Percentiles rank a stretch among this genome's conserved stretches.
These are phyloP conservation scores for Lizonia empirigonia DNA, from an alignment of 2,329 filamentous ascomycete genomes.

Conservation along the genomic window DNA sequence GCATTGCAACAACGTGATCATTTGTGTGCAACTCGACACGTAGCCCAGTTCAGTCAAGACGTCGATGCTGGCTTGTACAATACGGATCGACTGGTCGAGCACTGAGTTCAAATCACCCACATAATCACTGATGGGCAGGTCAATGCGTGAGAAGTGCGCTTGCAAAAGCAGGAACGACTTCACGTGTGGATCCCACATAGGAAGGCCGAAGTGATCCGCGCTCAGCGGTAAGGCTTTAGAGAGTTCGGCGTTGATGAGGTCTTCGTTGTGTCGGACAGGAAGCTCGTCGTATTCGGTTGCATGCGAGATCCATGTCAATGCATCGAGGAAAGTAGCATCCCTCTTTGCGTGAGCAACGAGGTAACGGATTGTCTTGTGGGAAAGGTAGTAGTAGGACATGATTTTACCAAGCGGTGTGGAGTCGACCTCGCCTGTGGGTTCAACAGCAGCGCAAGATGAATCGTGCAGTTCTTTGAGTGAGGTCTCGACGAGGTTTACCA, in stretches of 20 bases:
- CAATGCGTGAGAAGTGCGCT: conserved; percentile 90
- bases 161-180: conserved; percentile 94
- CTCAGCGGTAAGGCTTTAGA: conserved; percentile 78
- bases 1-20: conserved; percentile 86
- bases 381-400: conserved; percentile 98
- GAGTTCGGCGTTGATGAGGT: conserved; percentile 91
- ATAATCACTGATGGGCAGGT: conserved; percentile 94
- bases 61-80: conserved; percentile 93
- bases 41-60: conserved; percentile 89
- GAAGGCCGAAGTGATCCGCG: conserved; percentile 68
- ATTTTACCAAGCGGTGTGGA: conserved; percentile 93
- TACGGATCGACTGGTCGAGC: conserved; percentile 94
- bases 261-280: conserved; percentile 96
- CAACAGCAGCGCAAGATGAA: conserved; percentile 82
- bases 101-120: conserved; percentile 90
- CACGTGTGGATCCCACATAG: conserved; percentile 98
- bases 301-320: conserved; percentile 87
- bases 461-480: conserved; percentile 81
- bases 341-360: conserved; percentile 77
- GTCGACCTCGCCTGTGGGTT: conserved; percentile 87
- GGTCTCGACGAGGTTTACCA: conserved; percentile 89
- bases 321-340: conserved; percentile 78
- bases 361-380: conserved; percentile 90
- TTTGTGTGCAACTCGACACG: conserved; percentile 75
- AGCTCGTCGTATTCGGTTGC: conserved; percentile 97